Conservation (phyloP, 1,284 basidiomycete species). For the Trichosporon asahii region DNA sequence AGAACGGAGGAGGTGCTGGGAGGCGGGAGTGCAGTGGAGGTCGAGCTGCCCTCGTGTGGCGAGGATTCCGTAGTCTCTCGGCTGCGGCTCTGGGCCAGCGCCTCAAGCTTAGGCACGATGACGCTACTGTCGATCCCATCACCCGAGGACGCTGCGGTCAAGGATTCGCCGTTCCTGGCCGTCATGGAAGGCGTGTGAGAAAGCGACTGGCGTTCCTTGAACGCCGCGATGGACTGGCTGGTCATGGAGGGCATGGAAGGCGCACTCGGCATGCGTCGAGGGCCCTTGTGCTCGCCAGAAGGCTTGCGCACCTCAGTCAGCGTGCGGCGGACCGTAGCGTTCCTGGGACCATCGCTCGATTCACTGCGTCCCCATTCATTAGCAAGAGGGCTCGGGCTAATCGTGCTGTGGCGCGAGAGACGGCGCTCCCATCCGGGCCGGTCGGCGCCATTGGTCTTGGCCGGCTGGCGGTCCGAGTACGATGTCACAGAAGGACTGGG, state of each 20-base stretch:
- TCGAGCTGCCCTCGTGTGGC: not conserved
- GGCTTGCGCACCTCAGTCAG: conserved; percentile 17
- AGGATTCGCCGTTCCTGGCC: not conserved
- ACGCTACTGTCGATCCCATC: not conserved
- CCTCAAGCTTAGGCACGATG: conserved; percentile 6
- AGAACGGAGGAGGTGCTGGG: not conserved
- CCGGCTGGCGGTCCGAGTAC: not conserved
- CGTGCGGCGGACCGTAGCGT: conserved; percentile 18
- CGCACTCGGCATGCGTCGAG: conserved; percentile 22
- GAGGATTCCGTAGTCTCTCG: not conserved
- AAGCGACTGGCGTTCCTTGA: not conserved
- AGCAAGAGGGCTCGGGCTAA: conserved; percentile 45
- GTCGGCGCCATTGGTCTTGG: not conserved
- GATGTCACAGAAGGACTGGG: conserved; percentile 4
- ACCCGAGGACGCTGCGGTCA: not conserved
- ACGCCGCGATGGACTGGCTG: not conserved
- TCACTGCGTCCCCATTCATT: conserved; percentile 39
- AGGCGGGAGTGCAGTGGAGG: not conserved
- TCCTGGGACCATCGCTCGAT: conserved; percentile 13
- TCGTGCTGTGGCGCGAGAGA: conserved; percentile 29
- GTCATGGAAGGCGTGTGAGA: conserved; percentile 4
- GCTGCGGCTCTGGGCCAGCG: not conserved
- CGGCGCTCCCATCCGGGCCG: conserved; percentile 17
- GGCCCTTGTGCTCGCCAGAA: not conserved
- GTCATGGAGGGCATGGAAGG: conserved; percentile 15